Percentiles rank a stretch among this genome's conserved stretches.
Conservation (phyloP, 164 flowering plant genomes). For the Nymphaea thermarum region DNA sequence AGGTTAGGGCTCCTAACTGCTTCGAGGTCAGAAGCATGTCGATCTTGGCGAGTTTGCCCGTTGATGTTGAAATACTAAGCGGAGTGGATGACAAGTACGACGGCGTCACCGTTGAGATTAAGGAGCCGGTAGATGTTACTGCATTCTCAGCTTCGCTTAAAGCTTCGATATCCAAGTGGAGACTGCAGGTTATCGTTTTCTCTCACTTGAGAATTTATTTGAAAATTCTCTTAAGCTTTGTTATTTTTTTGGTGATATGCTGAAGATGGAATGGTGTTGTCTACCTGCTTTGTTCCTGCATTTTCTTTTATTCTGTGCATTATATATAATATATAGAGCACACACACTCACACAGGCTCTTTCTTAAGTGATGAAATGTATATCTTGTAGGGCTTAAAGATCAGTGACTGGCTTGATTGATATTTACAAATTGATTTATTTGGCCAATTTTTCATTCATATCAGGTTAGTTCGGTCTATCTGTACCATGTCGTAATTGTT, state of each 20-base stretch:
- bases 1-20: conserved; percentile 3
- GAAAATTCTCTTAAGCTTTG: background rate
- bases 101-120: conserved; percentile 44
- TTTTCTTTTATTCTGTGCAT: background rate
- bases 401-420: too few relatives aligned
- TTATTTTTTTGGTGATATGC: background rate
- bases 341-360: too few relatives aligned
- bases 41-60: conserved; percentile 6
- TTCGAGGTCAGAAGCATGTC: conserved; percentile 10
- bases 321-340: too few relatives aligned
- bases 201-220: background rate
- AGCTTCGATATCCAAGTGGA: conserved; percentile 41
- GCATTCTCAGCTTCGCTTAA: conserved; percentile 25
- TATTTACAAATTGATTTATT: too few relatives aligned
- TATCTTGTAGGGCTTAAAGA: too few relatives aligned
- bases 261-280: background rate
- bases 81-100: conserved; percentile 27
- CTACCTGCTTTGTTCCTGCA: background rate
- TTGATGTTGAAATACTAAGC: conserved; percentile 20
- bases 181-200: conserved; percentile 24
- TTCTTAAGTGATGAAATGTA: too few relatives aligned
- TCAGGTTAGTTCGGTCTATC: too few relatives aligned
- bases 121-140: conserved; percentile 32
- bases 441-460: too few relatives aligned
- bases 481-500: too few relatives aligned